Percentiles rank a stretch among this genome's conserved stretches.
Conservation (phyloP, 2,329 filamentous ascomycete genomes). For the Chlorencoelia australis region DNA sequence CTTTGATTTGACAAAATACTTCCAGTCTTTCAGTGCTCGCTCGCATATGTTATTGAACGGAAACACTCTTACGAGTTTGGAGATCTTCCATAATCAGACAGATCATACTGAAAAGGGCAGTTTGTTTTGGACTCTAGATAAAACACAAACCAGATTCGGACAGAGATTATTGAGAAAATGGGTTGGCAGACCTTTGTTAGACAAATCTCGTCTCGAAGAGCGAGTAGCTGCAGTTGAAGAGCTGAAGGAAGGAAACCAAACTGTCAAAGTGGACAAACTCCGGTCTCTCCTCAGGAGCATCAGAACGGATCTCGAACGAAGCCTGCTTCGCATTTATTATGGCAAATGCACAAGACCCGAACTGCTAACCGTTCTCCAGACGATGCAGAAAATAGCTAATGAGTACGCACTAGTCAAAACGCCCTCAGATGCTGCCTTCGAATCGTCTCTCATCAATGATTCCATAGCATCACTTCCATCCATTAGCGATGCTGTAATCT, state of each 20-base stretch:
- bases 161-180: conserved; percentile 84
- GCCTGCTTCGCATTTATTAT: conserved; percentile 92
- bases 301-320: conserved; percentile 80
- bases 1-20: conserved; percentile 93
- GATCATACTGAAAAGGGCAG: conserved; percentile 79
- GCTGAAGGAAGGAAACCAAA: conserved; percentile 58
- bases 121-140: conserved; percentile 90
- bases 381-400: conserved; percentile 68
- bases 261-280: conserved; percentile 60
- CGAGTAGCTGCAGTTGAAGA: conserved; percentile 81
- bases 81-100: conserved; percentile 92
- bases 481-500: conserved; percentile 63
- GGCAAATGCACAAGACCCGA: conserved; percentile 89
- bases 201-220: conserved; percentile 63
- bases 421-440: conserved; percentile 60
- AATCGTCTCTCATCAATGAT: conserved; percentile 56
- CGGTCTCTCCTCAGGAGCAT: conserved; percentile 60
- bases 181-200: conserved; percentile 83
- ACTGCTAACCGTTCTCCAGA: conserved; percentile 74
- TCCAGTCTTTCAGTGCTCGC: conserved; percentile 85
- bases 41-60: conserved; percentile 96
- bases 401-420: conserved; percentile 62
- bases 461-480: conserved; percentile 67
- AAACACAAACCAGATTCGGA: conserved; percentile 83
- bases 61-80: conserved; percentile 85